Base-by-base conservation (phyloP, 768 basidiomycete species). In the Ephemerocybe angulata region DNA sequence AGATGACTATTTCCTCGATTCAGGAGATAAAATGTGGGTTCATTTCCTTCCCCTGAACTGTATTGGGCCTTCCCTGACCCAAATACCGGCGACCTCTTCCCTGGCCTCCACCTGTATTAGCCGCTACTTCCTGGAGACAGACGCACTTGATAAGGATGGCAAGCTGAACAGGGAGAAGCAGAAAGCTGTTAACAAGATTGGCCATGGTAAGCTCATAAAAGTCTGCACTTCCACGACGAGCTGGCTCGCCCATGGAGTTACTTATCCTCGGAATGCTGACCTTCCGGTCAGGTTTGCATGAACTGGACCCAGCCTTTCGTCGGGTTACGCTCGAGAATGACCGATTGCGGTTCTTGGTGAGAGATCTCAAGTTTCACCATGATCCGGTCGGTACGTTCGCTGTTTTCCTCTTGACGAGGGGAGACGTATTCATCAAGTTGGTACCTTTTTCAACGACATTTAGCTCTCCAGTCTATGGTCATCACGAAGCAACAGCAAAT, bases 401-500 rank as follows among this genome's bases (percentile, higher is more conserved):
- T 5, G 24, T 27, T 49, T 30, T 43, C 5, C 1, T 24, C 7
- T 8, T 28, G 31, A 24, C n/a, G n/a, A n/a, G n/a, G n/a, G n/a
- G n/a, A n/a, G n/a, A n/a, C n/a, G n/a, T n/a, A n/a, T n/a, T n/a
- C n/a, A n/a, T n/a, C n/a, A n/a, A n/a, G n/a, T n/a, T n/a, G n/a
- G n/a, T n/a, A n/a, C n/a, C n/a, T n/a, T n/a, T n/a, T n/a, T n/a
- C n/a, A n/a, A n/a, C n/a, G n/a, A n/a, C n/a, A 60, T 48, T 7
- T 48, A 88, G 94, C 90, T 2, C 74, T 95, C 29, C 93, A 96
- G 65, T 92, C 90, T 2, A 97, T 97, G 94, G 77, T 96, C 29
- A 99, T 98, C 57, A 93, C 87, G 63, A 98, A 98, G 70, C 94
- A 98, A 65, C 85, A 90, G 4, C 78, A 87, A 52, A 95, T 98